A percentile compares a stretch with the other conserved stretches of the same genome.
Conservation (phyloP, 805 yeast genomes). For the Isabelozyma rhagii region DNA sequence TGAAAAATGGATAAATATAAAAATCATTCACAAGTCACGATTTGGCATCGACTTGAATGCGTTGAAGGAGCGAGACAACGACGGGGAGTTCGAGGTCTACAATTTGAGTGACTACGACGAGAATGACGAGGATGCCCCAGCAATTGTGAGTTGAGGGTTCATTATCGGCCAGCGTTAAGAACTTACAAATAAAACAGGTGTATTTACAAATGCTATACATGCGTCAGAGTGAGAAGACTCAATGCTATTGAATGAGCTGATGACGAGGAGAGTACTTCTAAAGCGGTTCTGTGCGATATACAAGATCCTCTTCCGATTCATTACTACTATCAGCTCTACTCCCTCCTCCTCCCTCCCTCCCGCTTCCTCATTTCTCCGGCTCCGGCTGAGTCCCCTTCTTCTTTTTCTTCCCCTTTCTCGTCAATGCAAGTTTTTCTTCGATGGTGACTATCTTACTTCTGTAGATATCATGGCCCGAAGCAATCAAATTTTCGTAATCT, state of each 20-base stretch:
- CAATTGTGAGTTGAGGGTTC: slow-evolving; percentile 10
- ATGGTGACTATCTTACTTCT: slow-evolving; percentile 25
- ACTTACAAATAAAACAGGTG: too few relatives aligned
- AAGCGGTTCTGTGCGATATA: neutral
- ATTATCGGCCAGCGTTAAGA: too few relatives aligned
- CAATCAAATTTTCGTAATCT: slow-evolving; percentile 23
- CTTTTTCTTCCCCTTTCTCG: slow-evolving; percentile 1
- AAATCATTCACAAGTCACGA: slow-evolving; percentile 4
- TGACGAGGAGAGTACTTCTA: too few relatives aligned
- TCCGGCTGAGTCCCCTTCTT: neutral
- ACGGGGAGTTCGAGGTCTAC: slow-evolving; percentile 21
- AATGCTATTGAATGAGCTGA: too few relatives aligned
- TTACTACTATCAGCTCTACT: too few relatives aligned
- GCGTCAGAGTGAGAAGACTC: too few relatives aligned
- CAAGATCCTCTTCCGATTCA: neutral
- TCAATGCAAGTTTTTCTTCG: slow-evolving; percentile 17
- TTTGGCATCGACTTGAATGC: slow-evolving; percentile 9
- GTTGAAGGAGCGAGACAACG: slow-evolving; percentile 6
- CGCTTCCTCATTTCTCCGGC: too few relatives aligned
- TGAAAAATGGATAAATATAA: slow-evolving; percentile 14
- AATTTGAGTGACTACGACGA: slow-evolving; percentile 17
- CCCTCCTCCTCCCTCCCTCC: too few relatives aligned
- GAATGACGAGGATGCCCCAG: slow-evolving; percentile 27
- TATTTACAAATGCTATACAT: too few relatives aligned
- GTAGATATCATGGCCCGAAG: slow-evolving; percentile 25